Evolutionary conservation across 768 basidiomycete genomes (phyloP).

Genomic region (Cyclocybe cylindracea): DNA sequence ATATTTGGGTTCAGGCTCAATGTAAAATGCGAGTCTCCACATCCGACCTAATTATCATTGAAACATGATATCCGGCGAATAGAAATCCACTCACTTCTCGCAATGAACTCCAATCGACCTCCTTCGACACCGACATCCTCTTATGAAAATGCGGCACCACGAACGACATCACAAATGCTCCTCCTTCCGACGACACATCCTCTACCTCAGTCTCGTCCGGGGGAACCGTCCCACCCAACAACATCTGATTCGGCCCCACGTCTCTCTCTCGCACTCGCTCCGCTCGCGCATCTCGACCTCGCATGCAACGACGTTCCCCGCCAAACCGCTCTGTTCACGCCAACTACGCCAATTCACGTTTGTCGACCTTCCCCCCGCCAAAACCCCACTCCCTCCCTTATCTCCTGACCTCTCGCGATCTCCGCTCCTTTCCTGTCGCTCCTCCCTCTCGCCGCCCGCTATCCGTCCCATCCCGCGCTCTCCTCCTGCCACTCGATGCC

Average conservation of each 20-base stretch:
- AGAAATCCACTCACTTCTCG: slow-evolving; percentile 36
- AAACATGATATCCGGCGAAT: background rate
- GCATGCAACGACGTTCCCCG: no score
- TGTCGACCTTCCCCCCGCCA: no score
- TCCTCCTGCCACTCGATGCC: no score
- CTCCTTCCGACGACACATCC: slow-evolving; percentile 49
- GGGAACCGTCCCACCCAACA: slow-evolving; percentile 42
- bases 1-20: slow-evolving; percentile 22
- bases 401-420: no score
- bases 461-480: no score
- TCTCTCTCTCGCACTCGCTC: no score
- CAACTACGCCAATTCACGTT: no score
- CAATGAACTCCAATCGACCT: slow-evolving; percentile 67
- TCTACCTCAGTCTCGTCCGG: slow-evolving; percentile 58
- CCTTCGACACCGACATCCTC: slow-evolving; percentile 64
- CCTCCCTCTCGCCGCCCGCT: no score
- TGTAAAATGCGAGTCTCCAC: slow-evolving; percentile 54
- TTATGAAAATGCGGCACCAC: slow-evolving; percentile 63
- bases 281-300: no score
- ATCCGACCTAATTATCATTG: slow-evolving; percentile 43
- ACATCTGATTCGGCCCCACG: slow-evolving; percentile 57
- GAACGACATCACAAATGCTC: slow-evolving; percentile 55
- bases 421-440: no score
- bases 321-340: no score
- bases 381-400: no score